These are phyloP conservation scores for Raffaelea ambrosiae DNA, from an alignment of 2,329 filamentous ascomycete species.

Conservation along the genomic window DNA sequence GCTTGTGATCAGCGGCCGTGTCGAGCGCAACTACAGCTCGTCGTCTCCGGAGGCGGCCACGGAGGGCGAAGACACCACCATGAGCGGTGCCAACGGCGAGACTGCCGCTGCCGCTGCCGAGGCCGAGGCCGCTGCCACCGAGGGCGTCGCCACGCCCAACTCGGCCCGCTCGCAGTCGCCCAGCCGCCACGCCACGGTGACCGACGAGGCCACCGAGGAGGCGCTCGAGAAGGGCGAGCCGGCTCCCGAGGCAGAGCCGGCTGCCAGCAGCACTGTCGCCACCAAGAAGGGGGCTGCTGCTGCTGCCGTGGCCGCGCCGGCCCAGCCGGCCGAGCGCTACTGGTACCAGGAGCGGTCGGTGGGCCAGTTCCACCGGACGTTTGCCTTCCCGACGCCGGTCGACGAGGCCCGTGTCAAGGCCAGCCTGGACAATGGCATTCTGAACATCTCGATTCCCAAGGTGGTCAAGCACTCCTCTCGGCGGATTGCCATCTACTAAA, in stretches of 20 bases:
- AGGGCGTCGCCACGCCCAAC: slow-evolving; percentile 12
- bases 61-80: slow-evolving; percentile 26
- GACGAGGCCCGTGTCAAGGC: slow-evolving; percentile 55
- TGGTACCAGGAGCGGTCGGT: slow-evolving; percentile 62
- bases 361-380: slow-evolving; percentile 60
- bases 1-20: slow-evolving; percentile 59
- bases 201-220: slow-evolving; percentile 42
- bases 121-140: slow-evolving; percentile 14
- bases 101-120: slow-evolving; percentile 27
- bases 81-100: slow-evolving; percentile 31
- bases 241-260: slow-evolving; percentile 18
- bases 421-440: slow-evolving; percentile 55
- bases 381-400: slow-evolving; percentile 58
- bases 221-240: slow-evolving; percentile 18
- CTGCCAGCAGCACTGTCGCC: slow-evolving; percentile 21
- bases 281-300: slow-evolving; percentile 8
- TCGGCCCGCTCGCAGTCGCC: slow-evolving; percentile 17
- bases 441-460: slow-evolving; percentile 59
- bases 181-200: slow-evolving; percentile 53
- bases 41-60: slow-evolving; percentile 36
- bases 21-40: slow-evolving; percentile 55
- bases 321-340: slow-evolving; percentile 32
- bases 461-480: slow-evolving; percentile 48
- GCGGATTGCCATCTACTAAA: slow-evolving; percentile 47
- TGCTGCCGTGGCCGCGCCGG: not conserved